Evolutionary conservation across 176 grass and related monocot species (phyloP).

Genomic region (Triticum monococcum): DNA sequence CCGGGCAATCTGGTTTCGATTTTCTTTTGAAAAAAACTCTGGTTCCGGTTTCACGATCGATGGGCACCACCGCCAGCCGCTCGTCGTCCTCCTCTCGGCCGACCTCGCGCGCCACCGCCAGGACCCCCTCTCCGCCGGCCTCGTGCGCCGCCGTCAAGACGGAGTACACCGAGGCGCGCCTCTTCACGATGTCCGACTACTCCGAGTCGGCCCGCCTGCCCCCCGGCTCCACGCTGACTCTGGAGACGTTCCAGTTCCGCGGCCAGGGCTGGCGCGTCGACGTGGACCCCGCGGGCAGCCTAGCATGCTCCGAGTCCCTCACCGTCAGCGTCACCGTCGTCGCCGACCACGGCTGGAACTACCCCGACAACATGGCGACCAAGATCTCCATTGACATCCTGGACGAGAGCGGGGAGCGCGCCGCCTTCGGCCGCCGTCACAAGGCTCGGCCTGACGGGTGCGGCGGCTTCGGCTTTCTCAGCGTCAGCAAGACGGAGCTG

Average conservation of each 20-base stretch:
- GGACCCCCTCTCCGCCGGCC: neutral
- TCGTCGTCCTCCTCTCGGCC: neutral
- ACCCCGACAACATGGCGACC: neutral
- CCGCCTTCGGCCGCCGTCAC: constrained; percentile 13
- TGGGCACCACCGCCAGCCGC: neutral
- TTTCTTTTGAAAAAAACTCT: neutral
- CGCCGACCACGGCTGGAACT: constrained; percentile 2
- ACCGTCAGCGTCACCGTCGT: constrained; percentile 25
- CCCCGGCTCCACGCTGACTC: neutral
- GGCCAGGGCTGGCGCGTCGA: constrained; percentile 3
- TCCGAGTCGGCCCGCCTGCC: neutral
- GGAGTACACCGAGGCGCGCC: neutral
- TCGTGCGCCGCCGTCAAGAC: neutral
- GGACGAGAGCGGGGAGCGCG: neutral
- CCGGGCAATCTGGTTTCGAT: neutral
- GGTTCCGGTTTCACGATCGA: neutral
- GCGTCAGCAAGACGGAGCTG: constrained; percentile 24
- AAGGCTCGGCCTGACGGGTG: neutral
- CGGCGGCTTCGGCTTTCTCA: neutral
- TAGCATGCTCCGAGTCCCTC: neutral
- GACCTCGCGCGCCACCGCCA: neutral
- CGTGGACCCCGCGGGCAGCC: neutral
- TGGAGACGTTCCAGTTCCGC: constrained; percentile 21
- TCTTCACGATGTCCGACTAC: neutral
- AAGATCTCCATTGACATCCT: constrained; percentile 5